Conservation (phyloP, 2,329 filamentous ascomycete species). For the Diaporthe helianthi region DNA sequence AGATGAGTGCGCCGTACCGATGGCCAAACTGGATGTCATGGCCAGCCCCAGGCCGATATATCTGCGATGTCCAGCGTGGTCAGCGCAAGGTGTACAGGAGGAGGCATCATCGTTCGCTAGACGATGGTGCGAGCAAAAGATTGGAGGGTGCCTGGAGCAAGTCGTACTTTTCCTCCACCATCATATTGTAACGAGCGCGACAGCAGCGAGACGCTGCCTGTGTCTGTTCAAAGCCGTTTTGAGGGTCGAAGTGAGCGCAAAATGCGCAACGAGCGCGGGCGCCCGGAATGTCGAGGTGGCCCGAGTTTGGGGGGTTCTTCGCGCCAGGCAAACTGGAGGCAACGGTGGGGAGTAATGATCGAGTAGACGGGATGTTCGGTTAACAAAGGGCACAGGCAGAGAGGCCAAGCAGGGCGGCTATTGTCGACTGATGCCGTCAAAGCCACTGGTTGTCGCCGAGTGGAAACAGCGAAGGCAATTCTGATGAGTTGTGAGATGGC, state of each 20-base stretch:
- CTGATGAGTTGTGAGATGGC: not conserved
- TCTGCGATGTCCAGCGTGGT: conserved; percentile 52
- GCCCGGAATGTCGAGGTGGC: conserved; percentile 20
- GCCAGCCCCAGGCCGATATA: conserved; percentile 80
- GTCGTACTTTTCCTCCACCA: conserved; percentile 56
- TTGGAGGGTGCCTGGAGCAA: not conserved
- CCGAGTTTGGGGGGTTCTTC: conserved; percentile 16
- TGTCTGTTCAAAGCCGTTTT: conserved; percentile 22
- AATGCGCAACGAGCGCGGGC: conserved; percentile 27
- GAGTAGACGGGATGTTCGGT: not conserved
- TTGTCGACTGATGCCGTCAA: conserved; percentile 1
- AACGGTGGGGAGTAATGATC: not conserved
- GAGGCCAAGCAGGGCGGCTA: conserved; percentile 5
- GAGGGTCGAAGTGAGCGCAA: conserved; percentile 20
- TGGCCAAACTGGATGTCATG: conserved; percentile 77
- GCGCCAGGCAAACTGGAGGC: conserved; percentile 31
- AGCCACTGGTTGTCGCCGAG: not conserved
- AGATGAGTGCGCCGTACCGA: conserved; percentile 61
- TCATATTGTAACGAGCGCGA: conserved; percentile 44
- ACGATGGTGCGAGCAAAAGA: not conserved
- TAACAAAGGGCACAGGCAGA: conserved; percentile 25
- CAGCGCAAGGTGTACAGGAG: conserved; percentile 39
- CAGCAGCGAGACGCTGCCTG: conserved; percentile 33
- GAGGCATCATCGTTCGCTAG: not conserved
- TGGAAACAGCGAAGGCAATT: not conserved